phyloP scores from a whole-genome alignment of 805 yeast genomes.

The Candida tallmaniae region DNA sequence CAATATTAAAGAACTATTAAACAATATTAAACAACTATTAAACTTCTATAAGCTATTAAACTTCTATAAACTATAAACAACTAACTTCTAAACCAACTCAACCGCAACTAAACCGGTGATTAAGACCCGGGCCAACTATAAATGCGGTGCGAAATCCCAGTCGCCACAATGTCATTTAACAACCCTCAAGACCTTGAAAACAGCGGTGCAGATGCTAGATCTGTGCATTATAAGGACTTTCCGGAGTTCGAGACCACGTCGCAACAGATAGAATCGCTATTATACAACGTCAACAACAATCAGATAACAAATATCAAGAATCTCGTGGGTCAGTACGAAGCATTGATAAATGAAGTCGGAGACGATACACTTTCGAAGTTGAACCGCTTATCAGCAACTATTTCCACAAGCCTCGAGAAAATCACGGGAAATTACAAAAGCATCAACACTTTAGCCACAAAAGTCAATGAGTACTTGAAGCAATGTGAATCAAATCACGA shows the following conservation, averaged over 20 bases:
- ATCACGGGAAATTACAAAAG: constrained; percentile 27
- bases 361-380: constrained; percentile 4
- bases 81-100: no score
- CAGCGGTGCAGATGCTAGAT: constrained; percentile 10
- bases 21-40: no score
- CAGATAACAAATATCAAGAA: constrained; percentile 19
- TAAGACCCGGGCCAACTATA: no score
- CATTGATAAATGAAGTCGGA: constrained; percentile 5
- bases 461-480: constrained; percentile 23
- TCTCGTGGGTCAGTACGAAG: constrained; percentile 20
- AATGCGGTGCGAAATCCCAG: no score
- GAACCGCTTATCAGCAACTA: constrained; percentile 11
- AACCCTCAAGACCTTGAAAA: constrained; percentile 13
- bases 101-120: no score
- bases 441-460: constrained; percentile 24
- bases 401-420: constrained; percentile 17
- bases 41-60: no score
- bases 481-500: constrained; percentile 31
- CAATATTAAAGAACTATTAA: no score
- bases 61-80: no score
- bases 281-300: constrained; percentile 25
- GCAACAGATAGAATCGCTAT: constrained; percentile 26
- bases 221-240: constrained; percentile 30
- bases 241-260: constrained; percentile 37
- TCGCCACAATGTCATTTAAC: constrained; percentile 28